These are phyloP conservation scores for Castanospermum australe DNA, from an alignment of 306 rosid genomes.

Conservation along the genomic window DNA sequence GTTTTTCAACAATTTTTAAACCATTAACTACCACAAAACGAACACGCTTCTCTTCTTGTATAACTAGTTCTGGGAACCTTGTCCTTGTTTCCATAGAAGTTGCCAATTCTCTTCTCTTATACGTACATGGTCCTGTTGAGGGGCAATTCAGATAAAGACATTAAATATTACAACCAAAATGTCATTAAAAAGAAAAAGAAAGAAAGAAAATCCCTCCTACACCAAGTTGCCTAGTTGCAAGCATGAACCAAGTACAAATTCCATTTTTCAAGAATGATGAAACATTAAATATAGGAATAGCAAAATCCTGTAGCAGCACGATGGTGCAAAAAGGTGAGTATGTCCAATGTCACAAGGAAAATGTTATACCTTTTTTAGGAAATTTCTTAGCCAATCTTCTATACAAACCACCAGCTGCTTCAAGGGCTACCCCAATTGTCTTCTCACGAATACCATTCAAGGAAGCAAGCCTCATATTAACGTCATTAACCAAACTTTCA, in stretches of 20 bases:
- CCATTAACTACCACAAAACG: conserved; percentile 97
- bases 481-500: conserved; percentile 73
- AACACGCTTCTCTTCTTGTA: conserved; percentile 95
- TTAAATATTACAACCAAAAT: conserved; percentile 5
- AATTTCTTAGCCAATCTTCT: conserved; percentile 89
- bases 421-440: conserved; percentile 95
- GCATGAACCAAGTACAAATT: neutral
- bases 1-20: conserved; percentile 81
- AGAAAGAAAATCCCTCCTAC: neutral
- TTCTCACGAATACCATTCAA: conserved; percentile 86
- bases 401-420: conserved; percentile 98
- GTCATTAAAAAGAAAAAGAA: neutral
- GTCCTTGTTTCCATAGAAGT: conserved; percentile 92
- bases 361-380: conserved; percentile 75
- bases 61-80: conserved; percentile 86
- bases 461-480: conserved; percentile 79
- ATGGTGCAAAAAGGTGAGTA: neutral
- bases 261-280: neutral
- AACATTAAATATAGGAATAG: neutral
- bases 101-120: conserved; percentile 93
- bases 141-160: conserved; percentile 18
- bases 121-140: conserved; percentile 61
- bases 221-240: neutral
- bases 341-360: neutral
- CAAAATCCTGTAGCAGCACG: neutral